Evolutionary conservation across 139 green algal genomes (phyloP), one percentile per base, ranked within the genome.

Genomic region (Limnomonas spitsbergensis): DNA sequence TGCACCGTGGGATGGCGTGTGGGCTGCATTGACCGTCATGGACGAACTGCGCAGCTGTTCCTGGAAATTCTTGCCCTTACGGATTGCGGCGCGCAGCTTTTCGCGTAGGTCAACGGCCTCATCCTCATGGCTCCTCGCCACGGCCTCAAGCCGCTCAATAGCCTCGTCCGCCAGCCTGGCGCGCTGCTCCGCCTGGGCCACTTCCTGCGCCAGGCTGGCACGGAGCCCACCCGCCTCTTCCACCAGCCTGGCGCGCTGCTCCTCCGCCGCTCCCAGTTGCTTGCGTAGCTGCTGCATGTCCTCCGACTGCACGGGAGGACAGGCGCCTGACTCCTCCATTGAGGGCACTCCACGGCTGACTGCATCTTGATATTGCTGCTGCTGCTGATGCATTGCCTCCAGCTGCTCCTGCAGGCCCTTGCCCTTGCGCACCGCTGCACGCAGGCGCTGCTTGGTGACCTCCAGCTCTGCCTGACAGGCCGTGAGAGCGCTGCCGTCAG

Each of bases 41-140:
- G 32, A 9, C 32, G 36, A 27, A 40, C 66, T 69, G 31, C 40
- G 2, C 14, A 83, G 73, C 73, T 80, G 79, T 40, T 83, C 71
- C 47, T 83, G 53, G 31, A 83, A 47, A 1, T 42, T 27, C 66
- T 77, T 80, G 66, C 79, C 79, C 73, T 83, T 83, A 40, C 74
- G 79, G 40, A 83, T 83, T 0, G 79, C 79, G 0, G 79, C 42
- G 40, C 73, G 74, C 31, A 83, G 79, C 66, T 83, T 83, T 26
- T 4, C 32, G 2, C 35, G 38, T 3, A 75, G 38, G 35, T 75
- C 69, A 6, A 31, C 66, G 47, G 20, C 47, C 47, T 61, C 47
- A n/a, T n/a, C n/a, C n/a, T n/a, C n/a, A n/a, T n/a, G n/a, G n/a
- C n/a, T n/a, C n/a, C n/a, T n/a, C n/a, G n/a, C n/a, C n/a, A n/a